Conservation (phyloP, 441 rosid genomes). For the Erodium trifolium region DNA sequence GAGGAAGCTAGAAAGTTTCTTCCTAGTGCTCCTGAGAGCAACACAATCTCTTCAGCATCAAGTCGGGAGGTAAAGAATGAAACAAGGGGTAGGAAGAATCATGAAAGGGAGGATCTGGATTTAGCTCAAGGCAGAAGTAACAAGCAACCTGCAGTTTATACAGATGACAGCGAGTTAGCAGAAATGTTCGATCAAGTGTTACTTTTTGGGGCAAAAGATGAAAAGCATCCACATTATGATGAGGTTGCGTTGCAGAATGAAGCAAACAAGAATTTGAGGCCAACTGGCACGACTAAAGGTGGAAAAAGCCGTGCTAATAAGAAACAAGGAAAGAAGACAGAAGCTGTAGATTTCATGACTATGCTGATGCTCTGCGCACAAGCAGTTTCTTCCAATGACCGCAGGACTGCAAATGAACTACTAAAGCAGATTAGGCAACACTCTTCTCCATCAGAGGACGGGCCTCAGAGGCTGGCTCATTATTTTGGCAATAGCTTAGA, state of each 20-base stretch:
- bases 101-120: constrained; percentile 33
- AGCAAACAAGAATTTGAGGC: constrained; percentile 17
- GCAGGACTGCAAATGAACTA: no score
- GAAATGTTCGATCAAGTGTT: constrained; percentile 57
- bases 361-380: constrained; percentile 60
- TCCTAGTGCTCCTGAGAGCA: constrained; percentile 20
- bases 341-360: constrained; percentile 54
- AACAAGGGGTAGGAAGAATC: constrained; percentile 40
- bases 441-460: no score
- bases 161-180: constrained; percentile 37
- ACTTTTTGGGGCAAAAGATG: constrained; percentile 26
- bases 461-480: no score
- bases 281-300: constrained; percentile 22
- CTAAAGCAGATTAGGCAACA: no score
- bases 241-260: constrained; percentile 13
- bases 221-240: constrained; percentile 16
- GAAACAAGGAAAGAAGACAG: constrained; percentile 35
- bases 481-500: no score
- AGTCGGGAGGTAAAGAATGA: constrained; percentile 12
- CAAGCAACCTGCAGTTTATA: constrained; percentile 45
- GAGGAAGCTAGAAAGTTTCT: constrained; percentile 58
- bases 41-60: not conserved
- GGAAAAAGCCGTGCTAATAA: constrained; percentile 27
- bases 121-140: constrained; percentile 44
- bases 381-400: constrained; percentile 21